A percentile compares a stretch with the other conserved stretches of the same genome.
These are phyloP conservation scores for Penicillium goetzii DNA, from an alignment of 495 filamentous ascomycete species.

Conservation along the genomic window DNA sequence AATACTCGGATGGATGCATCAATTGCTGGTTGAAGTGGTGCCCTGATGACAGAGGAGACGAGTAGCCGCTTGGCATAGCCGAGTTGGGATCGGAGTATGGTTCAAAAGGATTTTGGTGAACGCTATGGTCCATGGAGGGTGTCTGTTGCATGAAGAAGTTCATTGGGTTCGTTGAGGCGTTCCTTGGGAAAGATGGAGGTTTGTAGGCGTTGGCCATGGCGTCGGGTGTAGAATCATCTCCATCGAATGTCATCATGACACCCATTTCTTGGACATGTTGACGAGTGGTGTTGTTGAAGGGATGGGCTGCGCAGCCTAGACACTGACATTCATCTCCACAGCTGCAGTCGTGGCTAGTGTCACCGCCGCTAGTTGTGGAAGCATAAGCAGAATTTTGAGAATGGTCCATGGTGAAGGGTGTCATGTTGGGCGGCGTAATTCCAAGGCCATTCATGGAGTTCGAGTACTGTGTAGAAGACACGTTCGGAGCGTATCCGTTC, in stretches of 20 bases:
- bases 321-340: constrained; percentile 73
- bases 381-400: constrained; percentile 20
- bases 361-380: constrained; percentile 16
- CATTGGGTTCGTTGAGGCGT: constrained; percentile 8
- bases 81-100: constrained; percentile 25
- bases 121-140: constrained; percentile 20
- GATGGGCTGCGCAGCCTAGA: constrained; percentile 69
- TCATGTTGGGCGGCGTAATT: constrained; percentile 24
- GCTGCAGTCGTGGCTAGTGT: constrained; percentile 55
- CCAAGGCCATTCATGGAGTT: constrained; percentile 25
- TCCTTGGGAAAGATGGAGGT: constrained; percentile 13
- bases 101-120: constrained; percentile 22
- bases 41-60: constrained; percentile 33
- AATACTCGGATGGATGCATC: constrained; percentile 51
- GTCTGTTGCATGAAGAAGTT: constrained; percentile 25
- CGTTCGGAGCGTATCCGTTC: constrained; percentile 23
- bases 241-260: constrained; percentile 45
- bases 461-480: constrained; percentile 17
- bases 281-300: constrained; percentile 71
- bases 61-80: constrained; percentile 33
- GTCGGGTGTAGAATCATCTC: constrained; percentile 32
- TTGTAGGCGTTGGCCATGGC: constrained; percentile 24
- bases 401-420: constrained; percentile 17
- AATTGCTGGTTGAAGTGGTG: constrained; percentile 35
- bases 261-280: constrained; percentile 62